Base-by-base conservation (phyloP, 2,329 filamentous ascomycete species). In the Aspergillus proliferans region DNA sequence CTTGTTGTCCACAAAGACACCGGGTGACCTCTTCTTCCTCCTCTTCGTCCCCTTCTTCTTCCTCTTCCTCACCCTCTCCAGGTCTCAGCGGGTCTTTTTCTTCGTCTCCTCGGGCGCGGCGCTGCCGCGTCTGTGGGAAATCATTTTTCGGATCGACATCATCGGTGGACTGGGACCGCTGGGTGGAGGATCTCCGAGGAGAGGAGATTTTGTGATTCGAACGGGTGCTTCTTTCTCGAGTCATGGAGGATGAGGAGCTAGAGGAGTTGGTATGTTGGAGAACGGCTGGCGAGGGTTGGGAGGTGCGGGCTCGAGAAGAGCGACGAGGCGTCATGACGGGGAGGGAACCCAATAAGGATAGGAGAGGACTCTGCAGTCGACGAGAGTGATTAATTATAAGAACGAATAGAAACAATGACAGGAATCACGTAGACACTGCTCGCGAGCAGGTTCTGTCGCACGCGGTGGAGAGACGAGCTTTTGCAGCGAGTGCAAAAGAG, bases 1-100 rank as follows among this genome's bases (percentile, higher is more conserved):
- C 93, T 64, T 94, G 89, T 60, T 87, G 85, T 59, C 90, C 91
- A 72, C 93, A 98, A 56, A 98, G 85, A 73, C 93, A 98, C 58
- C 93, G 84, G 64, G 95, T 95, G 48, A 93, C 84, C 74, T 97
- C 93, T 64, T 96, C 91, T 68, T 96, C 89, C 63, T 87, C 87
- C 24, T 76, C 80, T 52, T 88, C 87, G 51, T 88, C 87, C 44
- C 79, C 78, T 33, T 76, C 71, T 43, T 77, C 76, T 39, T 79
- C 79, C 15, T 86, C 83, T 51, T 78, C 80, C 41, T 72, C 70
- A 38, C 62, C 62, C 14, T 65, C 54, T 18, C 59, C 63, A 64
- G 64, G 62, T 67, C 73, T 49, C 58, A 63, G 45, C 60, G 72
- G 69, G 55, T 85, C 86, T 68, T 85, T 82, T 40, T 68, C 67